phyloP scores from a whole-genome alignment of 169 alveolate species.

The Toxoplasma gondii region DNA sequence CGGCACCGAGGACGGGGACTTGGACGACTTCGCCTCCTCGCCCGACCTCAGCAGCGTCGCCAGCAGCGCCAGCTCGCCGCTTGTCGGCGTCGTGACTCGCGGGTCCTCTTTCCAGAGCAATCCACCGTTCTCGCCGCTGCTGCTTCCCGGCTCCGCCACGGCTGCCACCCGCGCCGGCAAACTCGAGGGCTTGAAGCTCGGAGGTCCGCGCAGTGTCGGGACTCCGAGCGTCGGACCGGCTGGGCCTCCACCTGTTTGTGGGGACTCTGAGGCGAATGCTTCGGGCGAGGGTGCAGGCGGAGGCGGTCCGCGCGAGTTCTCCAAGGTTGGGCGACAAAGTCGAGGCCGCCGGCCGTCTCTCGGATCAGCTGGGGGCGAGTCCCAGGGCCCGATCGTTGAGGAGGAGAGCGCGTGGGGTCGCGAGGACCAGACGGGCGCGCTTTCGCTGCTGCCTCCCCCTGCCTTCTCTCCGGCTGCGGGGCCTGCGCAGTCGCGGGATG shows the following conservation, averaged over 20 bases:
- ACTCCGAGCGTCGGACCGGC: background rate
- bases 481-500: background rate
- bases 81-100: background rate
- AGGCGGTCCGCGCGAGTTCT: background rate
- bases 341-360: too few species aligned
- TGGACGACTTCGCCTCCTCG: background rate
- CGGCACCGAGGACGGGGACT: background rate
- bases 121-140: background rate
- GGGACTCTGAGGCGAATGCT: background rate
- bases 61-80: slow-evolving; percentile 2
- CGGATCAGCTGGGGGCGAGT: too few species aligned
- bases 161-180: background rate
- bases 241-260: background rate
- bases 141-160: background rate
- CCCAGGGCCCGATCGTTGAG: too few species aligned
- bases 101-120: background rate
- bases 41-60: background rate
- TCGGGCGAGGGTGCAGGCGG: background rate
- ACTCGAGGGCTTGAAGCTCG: background rate
- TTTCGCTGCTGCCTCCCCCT: background rate
- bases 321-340: too few species aligned
- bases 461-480: background rate
- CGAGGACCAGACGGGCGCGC: background rate
- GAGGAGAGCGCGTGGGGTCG: background rate
- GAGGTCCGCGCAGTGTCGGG: background rate